Conservation (phyloP, 2,329 filamentous ascomycete genomes). For the Aspergillus melleus region DNA sequence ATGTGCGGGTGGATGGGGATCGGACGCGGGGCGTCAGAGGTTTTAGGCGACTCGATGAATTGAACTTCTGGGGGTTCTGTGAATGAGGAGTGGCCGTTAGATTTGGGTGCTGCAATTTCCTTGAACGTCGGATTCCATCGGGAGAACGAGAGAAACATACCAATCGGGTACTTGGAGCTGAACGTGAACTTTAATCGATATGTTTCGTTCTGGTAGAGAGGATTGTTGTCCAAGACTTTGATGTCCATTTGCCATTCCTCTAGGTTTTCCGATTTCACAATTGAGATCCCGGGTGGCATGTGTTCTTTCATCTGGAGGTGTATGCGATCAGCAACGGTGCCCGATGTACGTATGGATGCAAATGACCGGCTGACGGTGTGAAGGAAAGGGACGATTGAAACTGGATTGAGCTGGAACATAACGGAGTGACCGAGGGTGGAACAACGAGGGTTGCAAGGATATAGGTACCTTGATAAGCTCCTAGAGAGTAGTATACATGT, state of each 20-base stretch:
- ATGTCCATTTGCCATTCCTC: slow-evolving; percentile 94
- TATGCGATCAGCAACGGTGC: neutral
- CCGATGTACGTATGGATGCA: neutral
- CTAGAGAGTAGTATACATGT: slow-evolving; percentile 30
- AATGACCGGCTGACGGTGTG: neutral
- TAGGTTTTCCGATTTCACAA: slow-evolving; percentile 79
- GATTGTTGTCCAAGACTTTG: slow-evolving; percentile 83
- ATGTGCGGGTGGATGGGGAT: slow-evolving; percentile 97
- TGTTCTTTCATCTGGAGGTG: slow-evolving; percentile 54
- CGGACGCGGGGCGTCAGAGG: slow-evolving; percentile 46
- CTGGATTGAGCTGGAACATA: neutral
- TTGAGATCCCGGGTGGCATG: slow-evolving; percentile 68
- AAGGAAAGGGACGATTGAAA: neutral
- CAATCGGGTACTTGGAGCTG: slow-evolving; percentile 82
- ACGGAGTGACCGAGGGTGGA: neutral
- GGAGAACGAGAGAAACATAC: slow-evolving; percentile 48
- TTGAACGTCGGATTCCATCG: neutral
- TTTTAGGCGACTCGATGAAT: slow-evolving; percentile 64
- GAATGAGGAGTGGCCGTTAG: slow-evolving; percentile 12
- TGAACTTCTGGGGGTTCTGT: slow-evolving; percentile 94
- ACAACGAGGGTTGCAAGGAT: neutral
- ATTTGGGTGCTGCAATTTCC: neutral
- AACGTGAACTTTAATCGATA: slow-evolving; percentile 90
- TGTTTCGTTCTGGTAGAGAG: slow-evolving; percentile 75
- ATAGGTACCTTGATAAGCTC: slow-evolving; percentile 56